Conservation (phyloP, 495 filamentous ascomycete genomes). For the Endocarpon pusillum region DNA sequence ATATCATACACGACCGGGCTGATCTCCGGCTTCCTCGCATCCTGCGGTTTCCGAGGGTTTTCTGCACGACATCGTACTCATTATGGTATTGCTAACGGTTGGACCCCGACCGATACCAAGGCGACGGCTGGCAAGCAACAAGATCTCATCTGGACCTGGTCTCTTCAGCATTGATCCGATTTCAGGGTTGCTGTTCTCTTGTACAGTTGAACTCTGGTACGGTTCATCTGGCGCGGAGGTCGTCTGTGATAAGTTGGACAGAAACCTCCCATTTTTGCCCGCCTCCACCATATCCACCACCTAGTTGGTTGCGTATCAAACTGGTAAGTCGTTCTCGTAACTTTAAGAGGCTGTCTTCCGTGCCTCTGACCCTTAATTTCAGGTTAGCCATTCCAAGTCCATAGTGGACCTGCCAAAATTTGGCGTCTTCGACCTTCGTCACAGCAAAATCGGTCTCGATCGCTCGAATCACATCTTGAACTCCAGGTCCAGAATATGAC, state of each 20-base stretch:
- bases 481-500: slow-evolving; percentile 55
- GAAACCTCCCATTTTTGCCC: slow-evolving; percentile 80
- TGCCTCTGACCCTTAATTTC: slow-evolving; percentile 52
- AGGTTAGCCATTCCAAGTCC: slow-evolving; percentile 90
- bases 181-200: no score
- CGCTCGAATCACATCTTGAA: slow-evolving; percentile 62
- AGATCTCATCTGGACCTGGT: no score
- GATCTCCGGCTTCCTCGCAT: no score
- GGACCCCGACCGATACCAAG: no score
- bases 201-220: no score
- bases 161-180: no score
- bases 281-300: slow-evolving; percentile 71
- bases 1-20: no score
- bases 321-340: slow-evolving; percentile 58
- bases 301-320: slow-evolving; percentile 69
- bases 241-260: slow-evolving; percentile 28
- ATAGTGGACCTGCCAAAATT: slow-evolving; percentile 98
- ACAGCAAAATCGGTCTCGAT: slow-evolving; percentile 68
- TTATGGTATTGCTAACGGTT: no score
- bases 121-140: no score
- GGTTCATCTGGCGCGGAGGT: no score
- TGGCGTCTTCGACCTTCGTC: slow-evolving; percentile 63
- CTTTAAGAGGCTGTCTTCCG: slow-evolving; percentile 47
- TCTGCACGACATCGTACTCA: no score
- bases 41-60: no score